These are phyloP conservation scores for Pochonia chlamydosporia DNA, from an alignment of 2,329 filamentous ascomycete species.

Conservation along the genomic window DNA sequence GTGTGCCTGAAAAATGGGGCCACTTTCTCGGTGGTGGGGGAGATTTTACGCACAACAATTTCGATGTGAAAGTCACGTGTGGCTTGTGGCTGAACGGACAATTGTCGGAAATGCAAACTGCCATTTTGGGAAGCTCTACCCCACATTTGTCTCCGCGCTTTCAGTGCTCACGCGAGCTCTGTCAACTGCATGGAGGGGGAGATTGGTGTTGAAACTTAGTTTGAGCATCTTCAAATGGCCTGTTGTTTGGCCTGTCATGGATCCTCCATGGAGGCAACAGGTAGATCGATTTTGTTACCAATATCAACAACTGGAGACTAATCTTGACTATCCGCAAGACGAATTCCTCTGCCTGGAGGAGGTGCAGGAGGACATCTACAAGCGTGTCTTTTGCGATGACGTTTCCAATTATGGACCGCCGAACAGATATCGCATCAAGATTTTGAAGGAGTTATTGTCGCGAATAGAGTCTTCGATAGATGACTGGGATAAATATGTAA, in stretches of 20 bases:
- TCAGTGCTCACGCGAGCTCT: not conserved
- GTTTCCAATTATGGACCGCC: constrained; percentile 55
- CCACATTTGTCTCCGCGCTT: not conserved
- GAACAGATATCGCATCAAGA: constrained; percentile 60
- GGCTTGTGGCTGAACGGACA: not conserved
- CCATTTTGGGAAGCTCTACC: not conserved
- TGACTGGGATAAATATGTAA: constrained; percentile 84
- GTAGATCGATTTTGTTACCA: constrained; percentile 60
- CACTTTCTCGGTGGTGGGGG: no score
- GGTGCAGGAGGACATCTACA: constrained; percentile 63
- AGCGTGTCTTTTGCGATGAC: constrained; percentile 58
- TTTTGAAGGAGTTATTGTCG: constrained; percentile 66
- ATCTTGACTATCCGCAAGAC: constrained; percentile 58
- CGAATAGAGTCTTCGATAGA: constrained; percentile 68
- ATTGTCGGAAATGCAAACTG: constrained; percentile 1
- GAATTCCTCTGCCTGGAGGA: constrained; percentile 50
- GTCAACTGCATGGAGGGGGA: no score
- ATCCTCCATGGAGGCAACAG: constrained; percentile 5
- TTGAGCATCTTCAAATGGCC: not conserved
- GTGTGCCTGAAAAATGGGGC: not conserved
- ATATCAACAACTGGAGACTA: constrained; percentile 68
- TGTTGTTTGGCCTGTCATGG: not conserved
- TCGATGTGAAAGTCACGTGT: not conserved
- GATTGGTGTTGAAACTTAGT: not conserved
- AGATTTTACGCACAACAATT: not conserved